A percentile compares a stretch with the other conserved stretches of the same genome.
Evolutionary conservation across 345 rosid species (phyloP).

Genomic region (Eucalyptus camaldulensis): DNA sequence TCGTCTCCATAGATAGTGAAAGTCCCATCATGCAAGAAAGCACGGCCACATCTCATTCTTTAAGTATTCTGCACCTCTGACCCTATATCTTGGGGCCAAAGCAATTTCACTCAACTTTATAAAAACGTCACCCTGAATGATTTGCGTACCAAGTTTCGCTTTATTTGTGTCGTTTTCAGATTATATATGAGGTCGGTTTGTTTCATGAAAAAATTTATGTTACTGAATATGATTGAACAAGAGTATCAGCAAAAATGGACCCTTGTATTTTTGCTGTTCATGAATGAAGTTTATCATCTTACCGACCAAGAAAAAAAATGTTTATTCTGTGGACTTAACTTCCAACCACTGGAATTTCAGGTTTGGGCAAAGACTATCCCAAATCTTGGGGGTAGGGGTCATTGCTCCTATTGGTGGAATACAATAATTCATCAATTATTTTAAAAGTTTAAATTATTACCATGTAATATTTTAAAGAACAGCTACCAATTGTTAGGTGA

Average conservation of each 20-base stretch:
- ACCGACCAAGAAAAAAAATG: no score
- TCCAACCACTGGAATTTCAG: background rate
- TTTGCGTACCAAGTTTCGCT: rapidly evolving
- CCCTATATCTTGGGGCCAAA: background rate
- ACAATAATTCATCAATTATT: background rate
- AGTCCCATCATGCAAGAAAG: background rate
- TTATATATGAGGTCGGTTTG: background rate
- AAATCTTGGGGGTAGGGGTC: background rate
- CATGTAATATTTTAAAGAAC: no score
- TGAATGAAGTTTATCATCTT: no score
- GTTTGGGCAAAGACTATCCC: background rate
- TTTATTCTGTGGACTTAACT: background rate
- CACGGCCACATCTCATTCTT: background rate
- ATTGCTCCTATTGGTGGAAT: background rate
- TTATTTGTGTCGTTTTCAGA: background rate
- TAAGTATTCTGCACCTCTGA: background rate
- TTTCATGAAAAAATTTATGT: background rate
- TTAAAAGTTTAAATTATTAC: rapidly evolving
- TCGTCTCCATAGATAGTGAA: background rate
- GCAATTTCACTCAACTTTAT: background rate
- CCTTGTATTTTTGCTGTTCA: no score
- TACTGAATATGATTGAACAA: background rate
- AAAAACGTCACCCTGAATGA: background rate
- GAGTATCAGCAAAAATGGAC: background rate
- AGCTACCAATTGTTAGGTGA: background rate